Percentiles rank a stretch among this genome's conserved stretches.
phyloP scores from a whole-genome alignment of 2,329 filamentous ascomycete species.

The Rutstroemia sydowiana region DNA sequence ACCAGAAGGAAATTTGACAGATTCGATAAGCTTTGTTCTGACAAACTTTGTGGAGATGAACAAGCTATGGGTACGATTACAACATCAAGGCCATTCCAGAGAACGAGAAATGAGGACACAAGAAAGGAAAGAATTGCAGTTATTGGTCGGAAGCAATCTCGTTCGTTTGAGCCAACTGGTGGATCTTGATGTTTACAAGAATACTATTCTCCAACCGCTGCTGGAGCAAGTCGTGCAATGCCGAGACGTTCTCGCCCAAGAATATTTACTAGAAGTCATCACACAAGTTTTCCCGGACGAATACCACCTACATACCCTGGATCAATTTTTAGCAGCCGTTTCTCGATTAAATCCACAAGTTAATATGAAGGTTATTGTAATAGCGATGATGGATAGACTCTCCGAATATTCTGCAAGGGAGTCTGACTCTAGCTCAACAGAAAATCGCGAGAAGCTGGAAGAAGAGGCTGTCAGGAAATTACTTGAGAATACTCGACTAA shows the following conservation, averaged over 20 bases:
- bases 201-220: conserved; percentile 77
- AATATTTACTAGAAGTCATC: conserved; percentile 95
- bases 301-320: conserved; percentile 93
- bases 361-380: conserved; percentile 96
- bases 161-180: conserved; percentile 92
- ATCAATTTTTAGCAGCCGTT: conserved; percentile 89
- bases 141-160: conserved; percentile 93
- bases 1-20: conserved; percentile 89
- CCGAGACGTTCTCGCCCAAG: conserved; percentile 90
- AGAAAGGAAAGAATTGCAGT: conserved; percentile 88
- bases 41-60: conserved; percentile 99
- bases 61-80: conserved; percentile 95
- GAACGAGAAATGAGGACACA: conserved; percentile 90
- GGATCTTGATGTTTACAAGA: conserved; percentile 90
- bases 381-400: conserved; percentile 92
- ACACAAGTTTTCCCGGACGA: conserved; percentile 99
- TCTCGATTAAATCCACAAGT: conserved; percentile 91
- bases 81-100: conserved; percentile 94
- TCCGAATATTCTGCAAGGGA: conserved; percentile 93
- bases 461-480: conserved; percentile 74
- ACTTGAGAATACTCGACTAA: conserved; percentile 68
- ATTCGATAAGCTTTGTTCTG: conserved; percentile 95
- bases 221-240: conserved; percentile 97
- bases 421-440: conserved; percentile 60
- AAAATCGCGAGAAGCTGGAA: conserved; percentile 70